Conservation (phyloP, 306 rosid species). For the Cucurbita ficifolia region DNA sequence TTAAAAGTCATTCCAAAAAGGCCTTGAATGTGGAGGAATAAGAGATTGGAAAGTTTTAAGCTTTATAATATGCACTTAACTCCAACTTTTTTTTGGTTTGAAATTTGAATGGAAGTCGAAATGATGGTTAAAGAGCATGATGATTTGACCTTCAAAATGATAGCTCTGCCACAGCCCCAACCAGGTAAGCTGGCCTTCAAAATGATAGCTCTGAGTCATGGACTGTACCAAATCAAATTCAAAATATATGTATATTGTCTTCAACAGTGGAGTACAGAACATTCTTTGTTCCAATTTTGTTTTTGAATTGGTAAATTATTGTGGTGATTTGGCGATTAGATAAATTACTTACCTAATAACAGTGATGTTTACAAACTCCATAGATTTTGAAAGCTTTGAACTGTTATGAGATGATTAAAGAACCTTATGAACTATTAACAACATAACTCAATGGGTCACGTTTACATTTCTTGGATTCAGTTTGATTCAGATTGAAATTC, state of each 20-base stretch:
- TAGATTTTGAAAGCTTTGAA: neutral
- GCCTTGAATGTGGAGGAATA: neutral
- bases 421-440: too few relatives aligned
- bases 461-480: too few relatives aligned
- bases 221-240: neutral
- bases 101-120: neutral
- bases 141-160: conserved; percentile 1
- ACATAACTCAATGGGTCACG: too few relatives aligned
- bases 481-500: too few relatives aligned
- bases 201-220: neutral
- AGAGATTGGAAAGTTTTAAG: neutral
- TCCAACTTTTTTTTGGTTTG: neutral
- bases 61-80: neutral
- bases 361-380: too few relatives aligned
- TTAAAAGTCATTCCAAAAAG: neutral
- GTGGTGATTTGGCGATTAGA: neutral
- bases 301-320: too few relatives aligned
- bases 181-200: neutral
- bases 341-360: too few relatives aligned
- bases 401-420: too few relatives aligned
- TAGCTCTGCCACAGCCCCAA: neutral
- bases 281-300: too few relatives aligned
- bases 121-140: neutral
- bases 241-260: too few relatives aligned
- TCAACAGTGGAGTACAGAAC: neutral